These are phyloP conservation scores for Geotrichum bryndzae DNA, from an alignment of 1,139 yeast species.

Conservation along the genomic window DNA sequence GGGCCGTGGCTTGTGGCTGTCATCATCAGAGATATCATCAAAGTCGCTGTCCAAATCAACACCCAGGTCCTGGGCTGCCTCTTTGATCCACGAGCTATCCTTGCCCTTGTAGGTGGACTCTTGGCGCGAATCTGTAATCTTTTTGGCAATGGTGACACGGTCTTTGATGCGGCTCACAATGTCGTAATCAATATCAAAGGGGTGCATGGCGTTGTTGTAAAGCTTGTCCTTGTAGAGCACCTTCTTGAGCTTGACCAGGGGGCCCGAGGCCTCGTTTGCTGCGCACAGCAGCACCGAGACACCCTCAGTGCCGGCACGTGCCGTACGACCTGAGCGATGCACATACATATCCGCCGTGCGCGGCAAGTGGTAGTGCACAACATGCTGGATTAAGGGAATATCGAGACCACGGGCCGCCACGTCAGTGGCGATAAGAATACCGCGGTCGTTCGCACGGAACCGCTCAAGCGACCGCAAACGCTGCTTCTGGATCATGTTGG, in stretches of 20 bases:
- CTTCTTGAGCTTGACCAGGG: slow-evolving; percentile 67
- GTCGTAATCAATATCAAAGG: slow-evolving; percentile 73
- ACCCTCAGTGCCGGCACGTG: slow-evolving; percentile 92
- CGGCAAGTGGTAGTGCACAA: slow-evolving; percentile 92
- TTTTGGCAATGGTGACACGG: slow-evolving; percentile 62
- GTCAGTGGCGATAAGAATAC: slow-evolving; percentile 87
- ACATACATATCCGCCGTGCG: slow-evolving; percentile 90
- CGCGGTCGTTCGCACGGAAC: slow-evolving; percentile 40
- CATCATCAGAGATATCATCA: slow-evolving; percentile 40
- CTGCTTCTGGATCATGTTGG: slow-evolving; percentile 93
- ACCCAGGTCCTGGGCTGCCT: slow-evolving; percentile 93
- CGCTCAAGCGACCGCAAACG: slow-evolving; percentile 78
- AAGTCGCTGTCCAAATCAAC: slow-evolving; percentile 62
- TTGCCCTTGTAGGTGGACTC: slow-evolving; percentile 57
- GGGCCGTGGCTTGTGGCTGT: slow-evolving; percentile 44
- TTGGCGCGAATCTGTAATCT: slow-evolving; percentile 66
- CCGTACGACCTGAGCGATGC: slow-evolving; percentile 97
- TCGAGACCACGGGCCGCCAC: slow-evolving; percentile 98
- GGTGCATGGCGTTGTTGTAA: slow-evolving; percentile 40
- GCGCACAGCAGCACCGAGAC: slow-evolving; percentile 88
- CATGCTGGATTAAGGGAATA: slow-evolving; percentile 86
- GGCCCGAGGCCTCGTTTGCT: slow-evolving; percentile 86
- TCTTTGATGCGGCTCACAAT: slow-evolving; percentile 63
- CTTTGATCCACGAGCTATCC: slow-evolving; percentile 73
- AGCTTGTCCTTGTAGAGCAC: slow-evolving; percentile 41